Evolutionary conservation across 2,329 filamentous ascomycete species (phyloP), one percentile per base, ranked within the genome.

Genomic region (Nannizziopsis barbatae): DNA sequence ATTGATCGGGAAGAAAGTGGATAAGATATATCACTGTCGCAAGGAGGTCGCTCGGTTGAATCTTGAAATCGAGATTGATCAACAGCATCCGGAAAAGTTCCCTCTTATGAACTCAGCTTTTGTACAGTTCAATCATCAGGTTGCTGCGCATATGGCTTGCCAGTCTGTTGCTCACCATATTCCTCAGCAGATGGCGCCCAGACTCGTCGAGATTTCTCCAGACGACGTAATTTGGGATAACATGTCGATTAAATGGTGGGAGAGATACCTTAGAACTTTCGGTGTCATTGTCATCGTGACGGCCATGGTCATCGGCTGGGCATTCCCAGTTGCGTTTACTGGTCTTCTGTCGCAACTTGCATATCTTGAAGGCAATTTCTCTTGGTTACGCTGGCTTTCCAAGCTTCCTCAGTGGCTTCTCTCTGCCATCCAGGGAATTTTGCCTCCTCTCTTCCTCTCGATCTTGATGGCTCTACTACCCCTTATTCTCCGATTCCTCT

Each of bases 101-200:
- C 89, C 90, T 0, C 69, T 89, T 41, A 93, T 95, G 88, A 95
- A 86, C 59, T 95, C 90, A 0, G 92, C 92, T 0, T 98, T 98
- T 58, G 88, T 98, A 52, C 92, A 98, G 62, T 98, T 98, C 74
- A 95, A 98, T 60, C 84, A 95, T 61, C 92, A 98, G 63, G 86
- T 95, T 1, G 89, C 90, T 5, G 92, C 92, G 0, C 92, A 98
- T 60, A 96, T 98, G 92, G 92, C 90, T 50, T 95, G 88, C 62
- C 92, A 98, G 63, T 81, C 86, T 42, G 75, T 93, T 40, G 88
- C 84, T 35, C 88, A 96, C 62, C 92, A 98, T 59, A 66, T 95
- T 1, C 92, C 92, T 1, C 86, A 86, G 57, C 85, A 94, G 40
- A 98, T 98, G 92, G 77, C 86, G 1, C 92, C 92, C 0, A 80